Base-by-base conservation (phyloP, 2,329 filamentous ascomycete genomes). In the Phyllosticta citriasiana region DNA sequence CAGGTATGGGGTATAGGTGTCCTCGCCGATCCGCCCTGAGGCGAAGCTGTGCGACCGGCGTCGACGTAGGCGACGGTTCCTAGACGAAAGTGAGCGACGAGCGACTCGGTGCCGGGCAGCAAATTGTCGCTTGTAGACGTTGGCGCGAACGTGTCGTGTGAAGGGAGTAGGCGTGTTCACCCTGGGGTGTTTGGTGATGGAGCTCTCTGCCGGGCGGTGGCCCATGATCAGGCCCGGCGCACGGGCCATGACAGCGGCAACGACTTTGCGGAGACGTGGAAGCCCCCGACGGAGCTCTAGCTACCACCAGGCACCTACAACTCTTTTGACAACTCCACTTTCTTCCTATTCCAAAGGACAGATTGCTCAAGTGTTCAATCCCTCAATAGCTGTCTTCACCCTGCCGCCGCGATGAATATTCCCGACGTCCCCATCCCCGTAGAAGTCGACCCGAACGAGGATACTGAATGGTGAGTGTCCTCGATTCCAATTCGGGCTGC, bases 371-470 rank as follows among this genome's bases (percentile, higher is more conserved):
- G 27, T 8, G 9, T 7, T 30, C 4, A n/a, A 4, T 19, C 7
- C 1, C 40, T 47, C 22, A 51, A 22, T 16, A 55, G 14, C 51
- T 26, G 53, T 33, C 26, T n/a, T 25, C 19, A 52, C 22, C 27
- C 30, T 57, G 57, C 64, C 57, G 59, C 64, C 57, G 65, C 25
- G 25, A 74, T 73, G 68, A 69, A 71, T 63, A 72, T 69, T 72
- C 78, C 79, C 68, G 79, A 85, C 66, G 78, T 83, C 76, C 82
- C 82, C 50, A 78, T 87, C 65, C 82, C 87, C 69, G 94, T 99
- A 63, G 91, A 92, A 53, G 88, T 99, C 67, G 91, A 96, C 72
- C 93, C 93, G 33, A 96, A 97, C 71, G 94, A 91, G 65, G 94
- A 99, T 73, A 99, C 94, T 65, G 94, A 99, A 87, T 99, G 94